Base-by-base conservation (phyloP, 176 grass and related monocot species). In the Oryza australiensis region DNA sequence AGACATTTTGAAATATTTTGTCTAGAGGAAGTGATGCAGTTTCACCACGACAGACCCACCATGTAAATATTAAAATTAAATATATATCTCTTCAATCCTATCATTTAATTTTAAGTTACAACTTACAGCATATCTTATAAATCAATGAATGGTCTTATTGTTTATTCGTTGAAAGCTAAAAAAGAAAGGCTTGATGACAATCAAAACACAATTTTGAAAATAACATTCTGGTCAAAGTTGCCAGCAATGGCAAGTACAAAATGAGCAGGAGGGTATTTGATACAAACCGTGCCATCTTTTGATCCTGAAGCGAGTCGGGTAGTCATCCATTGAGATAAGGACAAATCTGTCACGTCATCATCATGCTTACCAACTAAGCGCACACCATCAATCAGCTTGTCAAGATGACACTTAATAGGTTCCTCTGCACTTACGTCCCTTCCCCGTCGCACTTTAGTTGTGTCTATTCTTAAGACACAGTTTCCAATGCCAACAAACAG, bases 311-410 rank as follows among this genome's bases (percentile, higher is more conserved):
- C 97, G 30, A 99, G 77, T 60, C 97, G 93, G 7, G 93, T 99
- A 48, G 85, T 95, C 97, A 99, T 99, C 97, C 97, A 99, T 85
- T 99, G 97, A 76, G 93, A 99, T 82, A 99, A 94, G 27, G 97
- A 95, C 53, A 99, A 80, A 90, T 94, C 93, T 26, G 93, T 95
- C 74, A 96, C 79, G 67, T 99, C 89, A 38, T 77, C 91, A 71
- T 95, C 97, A 83, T 99, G 93, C 70, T 90, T 93, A 72, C 97
- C 97, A 84, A 99, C 88, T 79, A 88, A 70, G 26, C 89, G 85
- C 33, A 99, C 87, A 69, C 97, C 97, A 75, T 99, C 97, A 62
- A 84, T 74, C 66, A 90, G 85, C 80, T 95, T 95, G 23, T 95
- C 97, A 64, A 99, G 86, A 65, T 86, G 83, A 24, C 93, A 95